Conservation (phyloP, 441 rosid genomes). For the Daphne laureola region DNA sequence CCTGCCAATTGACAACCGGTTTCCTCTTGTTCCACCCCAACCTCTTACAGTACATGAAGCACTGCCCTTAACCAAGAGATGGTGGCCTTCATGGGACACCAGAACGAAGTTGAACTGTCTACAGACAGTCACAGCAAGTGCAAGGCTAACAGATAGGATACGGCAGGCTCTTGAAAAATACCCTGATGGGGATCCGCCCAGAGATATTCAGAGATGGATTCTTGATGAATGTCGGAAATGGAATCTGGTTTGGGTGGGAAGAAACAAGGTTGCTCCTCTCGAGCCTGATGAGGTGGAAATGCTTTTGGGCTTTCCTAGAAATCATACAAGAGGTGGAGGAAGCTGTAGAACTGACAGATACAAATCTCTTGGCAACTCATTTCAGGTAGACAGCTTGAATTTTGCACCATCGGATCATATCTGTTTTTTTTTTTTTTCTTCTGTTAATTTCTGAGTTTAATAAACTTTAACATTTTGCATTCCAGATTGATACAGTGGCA, state of each 20-base stretch:
- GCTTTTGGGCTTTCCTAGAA: conserved; percentile 81
- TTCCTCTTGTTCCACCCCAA: conserved; percentile 60
- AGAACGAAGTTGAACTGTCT: conserved; percentile 73
- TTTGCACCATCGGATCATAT: background rate
- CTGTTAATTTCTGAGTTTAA: background rate
- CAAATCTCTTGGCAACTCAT: conserved; percentile 86
- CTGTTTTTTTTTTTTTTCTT: background rate
- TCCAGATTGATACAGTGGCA: conserved; percentile 88
- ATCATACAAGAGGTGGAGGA: conserved; percentile 93
- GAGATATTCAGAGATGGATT: conserved; percentile 35
- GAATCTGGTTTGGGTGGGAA: conserved; percentile 95
- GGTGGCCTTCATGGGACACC: conserved; percentile 92
- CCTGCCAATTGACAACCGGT: conserved; percentile 57
- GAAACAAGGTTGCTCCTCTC: conserved; percentile 76
- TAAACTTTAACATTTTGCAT: conserved; percentile 6
- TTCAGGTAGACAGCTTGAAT: conserved; percentile 44
- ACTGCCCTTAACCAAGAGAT: conserved; percentile 54
- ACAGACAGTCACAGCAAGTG: conserved; percentile 57
- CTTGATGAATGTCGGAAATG: conserved; percentile 64
- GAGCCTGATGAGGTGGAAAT: conserved; percentile 87
- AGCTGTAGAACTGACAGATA: conserved; percentile 64
- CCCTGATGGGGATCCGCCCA: conserved; percentile 41
- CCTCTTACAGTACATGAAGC: conserved; percentile 65
- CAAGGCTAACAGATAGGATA: conserved; percentile 61
- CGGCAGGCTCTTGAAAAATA: conserved; percentile 42